Percentiles rank a stretch among this genome's conserved stretches.
Evolutionary conservation across 1,284 basidiomycete genomes (phyloP).

Genomic region (Pseudozyma flocculosa): DNA sequence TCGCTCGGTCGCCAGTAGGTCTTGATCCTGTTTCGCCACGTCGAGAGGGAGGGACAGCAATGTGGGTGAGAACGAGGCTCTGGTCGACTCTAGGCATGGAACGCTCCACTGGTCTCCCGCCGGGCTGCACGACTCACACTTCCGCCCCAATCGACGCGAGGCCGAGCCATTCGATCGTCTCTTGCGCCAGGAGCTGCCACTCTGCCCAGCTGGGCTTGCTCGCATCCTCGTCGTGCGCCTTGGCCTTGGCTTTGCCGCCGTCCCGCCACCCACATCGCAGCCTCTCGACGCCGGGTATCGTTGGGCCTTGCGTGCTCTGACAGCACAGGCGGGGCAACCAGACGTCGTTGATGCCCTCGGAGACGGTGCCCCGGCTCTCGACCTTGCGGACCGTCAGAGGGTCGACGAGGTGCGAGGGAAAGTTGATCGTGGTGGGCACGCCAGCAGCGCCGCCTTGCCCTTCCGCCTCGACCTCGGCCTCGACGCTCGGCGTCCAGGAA

Average conservation of each 20-base stretch:
- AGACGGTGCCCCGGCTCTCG: background rate
- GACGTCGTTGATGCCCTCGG: background rate
- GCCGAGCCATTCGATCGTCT: conserved; percentile 30
- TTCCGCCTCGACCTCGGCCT: conserved; percentile 4
- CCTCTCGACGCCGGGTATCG: no score
- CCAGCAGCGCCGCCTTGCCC: background rate
- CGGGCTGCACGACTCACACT: conserved; percentile 1
- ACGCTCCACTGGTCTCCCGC: no score
- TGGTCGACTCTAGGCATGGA: no score
- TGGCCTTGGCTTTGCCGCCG: background rate
- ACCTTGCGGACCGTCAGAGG: conserved; percentile 3
- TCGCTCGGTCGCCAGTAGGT: conserved; percentile 13
- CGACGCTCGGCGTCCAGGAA: conserved; percentile 20
- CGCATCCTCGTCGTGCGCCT: background rate
- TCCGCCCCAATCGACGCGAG: conserved; percentile 13
- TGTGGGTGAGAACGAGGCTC: background rate
- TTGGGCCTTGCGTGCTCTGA: background rate
- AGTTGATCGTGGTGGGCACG: conserved; percentile 8
- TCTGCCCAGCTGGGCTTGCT: conserved; percentile 12
- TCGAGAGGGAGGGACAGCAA: background rate
- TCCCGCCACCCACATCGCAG: conserved; percentile 3
- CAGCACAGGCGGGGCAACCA: background rate
- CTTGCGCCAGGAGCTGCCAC: conserved; percentile 13
- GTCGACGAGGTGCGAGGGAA: conserved; percentile 22
- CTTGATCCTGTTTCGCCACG: conserved; percentile 1